Evolutionary conservation across 441 rosid species (phyloP).

Genomic region (Populus hybrid): DNA sequence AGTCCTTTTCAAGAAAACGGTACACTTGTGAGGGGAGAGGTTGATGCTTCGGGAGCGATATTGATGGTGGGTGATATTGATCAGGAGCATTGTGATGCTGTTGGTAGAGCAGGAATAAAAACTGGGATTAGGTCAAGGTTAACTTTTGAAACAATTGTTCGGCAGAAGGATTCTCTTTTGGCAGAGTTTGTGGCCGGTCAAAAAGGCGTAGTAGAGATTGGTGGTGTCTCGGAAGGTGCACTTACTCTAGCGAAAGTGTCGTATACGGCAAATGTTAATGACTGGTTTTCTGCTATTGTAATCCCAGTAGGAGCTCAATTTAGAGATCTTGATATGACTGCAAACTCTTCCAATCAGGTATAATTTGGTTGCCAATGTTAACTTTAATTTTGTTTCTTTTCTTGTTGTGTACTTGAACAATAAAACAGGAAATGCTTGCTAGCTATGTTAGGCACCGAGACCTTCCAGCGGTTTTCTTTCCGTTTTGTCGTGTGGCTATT

Average conservation of each 20-base stretch:
- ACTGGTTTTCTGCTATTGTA: constrained; percentile 67
- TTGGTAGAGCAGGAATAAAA: constrained; percentile 50
- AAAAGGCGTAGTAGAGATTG: constrained; percentile 27
- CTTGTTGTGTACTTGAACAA: background rate
- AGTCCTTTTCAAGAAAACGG: constrained; percentile 55
- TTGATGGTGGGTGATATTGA: constrained; percentile 46
- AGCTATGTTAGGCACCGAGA: background rate
- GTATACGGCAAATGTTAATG: constrained; percentile 52
- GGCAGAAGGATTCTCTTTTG: constrained; percentile 55
- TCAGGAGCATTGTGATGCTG: constrained; percentile 39
- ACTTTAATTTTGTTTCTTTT: background rate
- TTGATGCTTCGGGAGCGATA: constrained; percentile 64
- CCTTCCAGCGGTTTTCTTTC: background rate
- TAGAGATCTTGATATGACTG: constrained; percentile 50
- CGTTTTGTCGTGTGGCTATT: background rate
- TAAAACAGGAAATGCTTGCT: background rate
- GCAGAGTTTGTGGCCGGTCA: constrained; percentile 61
- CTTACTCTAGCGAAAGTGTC: constrained; percentile 66
- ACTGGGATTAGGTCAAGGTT: constrained; percentile 62
- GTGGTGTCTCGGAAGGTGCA: constrained; percentile 37
- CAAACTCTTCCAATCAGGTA: constrained; percentile 54
- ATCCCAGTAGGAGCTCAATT: constrained; percentile 79
- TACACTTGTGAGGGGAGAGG: constrained; percentile 69
- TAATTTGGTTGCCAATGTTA: background rate
- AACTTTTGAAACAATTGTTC: constrained; percentile 56